phyloP scores from a whole-genome alignment of 768 basidiomycete genomes.

The Lactarius tabidus region DNA sequence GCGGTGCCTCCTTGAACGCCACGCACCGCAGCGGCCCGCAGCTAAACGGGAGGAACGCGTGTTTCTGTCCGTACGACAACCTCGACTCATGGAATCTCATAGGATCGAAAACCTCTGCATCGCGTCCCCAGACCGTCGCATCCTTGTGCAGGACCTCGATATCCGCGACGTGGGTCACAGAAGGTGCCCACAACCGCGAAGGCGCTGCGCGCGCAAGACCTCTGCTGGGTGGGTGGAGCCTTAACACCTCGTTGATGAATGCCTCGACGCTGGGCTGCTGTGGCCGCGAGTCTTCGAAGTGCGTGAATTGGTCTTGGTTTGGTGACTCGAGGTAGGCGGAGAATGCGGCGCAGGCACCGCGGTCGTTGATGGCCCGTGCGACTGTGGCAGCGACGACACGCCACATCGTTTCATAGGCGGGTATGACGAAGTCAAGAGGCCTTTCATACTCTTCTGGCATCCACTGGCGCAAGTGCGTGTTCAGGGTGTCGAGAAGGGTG shows the following conservation, averaged over 20 bases:
- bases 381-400: slow-evolving; percentile 48
- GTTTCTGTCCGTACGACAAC: slow-evolving; percentile 25
- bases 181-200: slow-evolving; percentile 8
- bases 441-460: slow-evolving; percentile 37
- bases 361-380: slow-evolving; percentile 36
- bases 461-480: slow-evolving; percentile 38
- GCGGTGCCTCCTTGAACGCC: slow-evolving; percentile 47
- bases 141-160: slow-evolving; percentile 28
- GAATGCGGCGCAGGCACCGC: slow-evolving; percentile 33
- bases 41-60: slow-evolving; percentile 45
- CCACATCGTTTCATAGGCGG: slow-evolving; percentile 62
- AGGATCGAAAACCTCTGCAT: slow-evolving; percentile 43
- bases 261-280: slow-evolving; percentile 34
- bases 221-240: slow-evolving; percentile 49
- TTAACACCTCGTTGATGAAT: slow-evolving; percentile 43
- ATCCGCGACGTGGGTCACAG: slow-evolving; percentile 28
- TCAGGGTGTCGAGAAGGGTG: slow-evolving; percentile 34
- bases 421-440: slow-evolving; percentile 51
- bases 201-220: slow-evolving; percentile 37
- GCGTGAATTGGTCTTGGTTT: slow-evolving; percentile 31
- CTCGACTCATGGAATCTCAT: slow-evolving; percentile 36
- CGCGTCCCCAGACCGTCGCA: slow-evolving; percentile 36
- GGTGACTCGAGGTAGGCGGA: slow-evolving; percentile 36
- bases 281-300: slow-evolving; percentile 1
- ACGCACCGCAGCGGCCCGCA: slow-evolving; percentile 45